Base-by-base conservation (phyloP, 2,329 filamentous ascomycete genomes). In the Diplodia seriata region DNA sequence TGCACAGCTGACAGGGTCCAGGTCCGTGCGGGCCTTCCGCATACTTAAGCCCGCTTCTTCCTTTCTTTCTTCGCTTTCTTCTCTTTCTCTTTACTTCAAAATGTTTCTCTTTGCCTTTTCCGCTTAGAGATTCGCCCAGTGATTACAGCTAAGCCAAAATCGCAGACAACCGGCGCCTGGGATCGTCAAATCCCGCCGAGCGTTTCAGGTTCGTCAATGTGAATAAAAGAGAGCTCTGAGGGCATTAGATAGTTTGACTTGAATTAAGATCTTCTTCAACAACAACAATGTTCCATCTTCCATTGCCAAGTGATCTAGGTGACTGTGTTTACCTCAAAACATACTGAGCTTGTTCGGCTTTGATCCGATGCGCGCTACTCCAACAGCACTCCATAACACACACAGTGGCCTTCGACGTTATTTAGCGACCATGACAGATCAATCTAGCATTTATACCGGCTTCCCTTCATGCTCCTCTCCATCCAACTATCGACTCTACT, bases 191-290 rank as follows among this genome's bases (percentile, higher is more conserved):
- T 9, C 43, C n/a, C n/a, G 43, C 9, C 18, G 36, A 20, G 43
- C 43, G 43, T 47, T 47, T 47, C 36, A 11, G 6, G 36, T 14
- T 59, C 23, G 36, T 33, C 26, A 9, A 33, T 62, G 40, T 62
- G 40, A 33, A 62, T 26, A 15, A 26, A 26, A 20, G 57, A 62
- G 57, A 62, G 57, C 57, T 49, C 47, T 62, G 57, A 62, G 57
- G 40, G 57, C 40, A n/a, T 14, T 23, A 40, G 15, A 49, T 62
- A n/a, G 18, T 43, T 36, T 26, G 23, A 18, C 15, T 43, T 43
- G 6, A 18, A 43, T 43, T 18, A 18, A 18, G 6, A 18, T 43
- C 18, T 43, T 43, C 15, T 7, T 43, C 18, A 18, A 18, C 15
- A 5, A 7, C 23, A 23, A 23, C 23, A 23, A 23, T 23, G 23